Conservation (phyloP, 257 asterid species). For the Ajuga chamaepitys region DNA sequence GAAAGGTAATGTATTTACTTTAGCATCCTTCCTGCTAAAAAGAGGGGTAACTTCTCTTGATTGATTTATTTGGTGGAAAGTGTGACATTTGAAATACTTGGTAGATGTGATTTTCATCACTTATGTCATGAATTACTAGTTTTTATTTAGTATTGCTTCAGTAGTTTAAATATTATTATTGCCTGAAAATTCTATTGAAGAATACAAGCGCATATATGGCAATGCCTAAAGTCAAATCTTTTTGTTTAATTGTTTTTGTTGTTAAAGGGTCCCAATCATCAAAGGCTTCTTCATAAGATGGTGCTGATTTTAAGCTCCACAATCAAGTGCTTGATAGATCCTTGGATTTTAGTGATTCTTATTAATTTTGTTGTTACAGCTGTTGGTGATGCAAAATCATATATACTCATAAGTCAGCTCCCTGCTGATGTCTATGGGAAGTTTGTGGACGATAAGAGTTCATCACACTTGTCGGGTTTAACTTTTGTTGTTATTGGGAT, state of each 20-base stretch:
- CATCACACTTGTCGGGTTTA: conserved; percentile 56
- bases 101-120: not conserved
- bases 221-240: not conserved
- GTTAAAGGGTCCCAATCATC: not conserved
- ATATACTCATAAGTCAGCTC: conserved; percentile 59
- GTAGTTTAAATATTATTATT: not conserved
- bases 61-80: too few relatives aligned
- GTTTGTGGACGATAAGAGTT: conserved; percentile 57
- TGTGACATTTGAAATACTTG: not conserved
- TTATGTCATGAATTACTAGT: not conserved
- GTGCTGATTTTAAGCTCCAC: not conserved
- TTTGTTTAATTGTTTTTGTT: not conserved
- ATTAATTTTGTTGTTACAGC: conserved; percentile 33
- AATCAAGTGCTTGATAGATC: not conserved
- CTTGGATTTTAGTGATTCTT: not conserved
- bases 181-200: too few relatives aligned
- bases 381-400: conserved; percentile 65
- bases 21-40: not conserved
- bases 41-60: not conserved
- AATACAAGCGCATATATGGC: too few relatives aligned
- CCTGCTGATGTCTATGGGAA: conserved; percentile 54
- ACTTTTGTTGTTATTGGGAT: conserved; percentile 64
- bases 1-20: not conserved
- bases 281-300: not conserved
- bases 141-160: not conserved